These are phyloP conservation scores for Naganishia cerealis DNA, from an alignment of 1,284 basidiomycete species.

Conservation along the genomic window DNA sequence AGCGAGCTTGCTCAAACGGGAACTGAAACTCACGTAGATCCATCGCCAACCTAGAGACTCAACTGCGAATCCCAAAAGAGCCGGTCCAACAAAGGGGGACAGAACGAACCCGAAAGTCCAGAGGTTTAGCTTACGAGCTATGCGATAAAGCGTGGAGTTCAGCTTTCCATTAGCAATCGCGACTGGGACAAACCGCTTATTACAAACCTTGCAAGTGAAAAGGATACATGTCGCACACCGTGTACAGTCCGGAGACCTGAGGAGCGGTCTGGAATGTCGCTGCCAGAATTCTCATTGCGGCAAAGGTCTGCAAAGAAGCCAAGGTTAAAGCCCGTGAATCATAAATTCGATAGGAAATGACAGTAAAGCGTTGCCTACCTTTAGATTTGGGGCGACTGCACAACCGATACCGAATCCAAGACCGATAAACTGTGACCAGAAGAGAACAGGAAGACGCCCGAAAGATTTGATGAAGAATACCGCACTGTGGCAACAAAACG, in stretches of 20 bases:
- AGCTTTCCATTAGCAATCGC: neutral
- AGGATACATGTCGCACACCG: slow-evolving; percentile 28
- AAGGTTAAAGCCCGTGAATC: too few relatives aligned
- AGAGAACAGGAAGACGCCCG: slow-evolving; percentile 27
- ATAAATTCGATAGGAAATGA: neutral
- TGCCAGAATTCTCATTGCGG: slow-evolving; percentile 26
- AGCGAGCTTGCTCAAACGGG: neutral
- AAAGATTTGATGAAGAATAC: slow-evolving; percentile 29
- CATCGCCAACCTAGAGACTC: slow-evolving; percentile 27
- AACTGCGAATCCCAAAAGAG: slow-evolving; percentile 22
- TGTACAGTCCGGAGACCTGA: slow-evolving; percentile 25
- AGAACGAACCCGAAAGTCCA: slow-evolving; percentile 31
- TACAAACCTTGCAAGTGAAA: slow-evolving; percentile 26
- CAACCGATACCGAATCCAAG: slow-evolving; percentile 27
- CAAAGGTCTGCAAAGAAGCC: slow-evolving; percentile 16
- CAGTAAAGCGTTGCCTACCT: neutral
- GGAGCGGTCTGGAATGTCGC: slow-evolving; percentile 30
- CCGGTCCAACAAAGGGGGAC: slow-evolving; percentile 27
- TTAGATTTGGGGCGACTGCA: slow-evolving; percentile 3
- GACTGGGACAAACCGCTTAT: neutral
- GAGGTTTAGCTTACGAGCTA: slow-evolving; percentile 22
- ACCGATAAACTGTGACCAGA: slow-evolving; percentile 27
- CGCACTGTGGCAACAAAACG: too few relatives aligned
- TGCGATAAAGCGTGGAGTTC: neutral
- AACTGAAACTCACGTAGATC: slow-evolving; percentile 18